phyloP scores from a whole-genome alignment of 495 filamentous ascomycete species.

The Annulohypoxylon bovei region DNA sequence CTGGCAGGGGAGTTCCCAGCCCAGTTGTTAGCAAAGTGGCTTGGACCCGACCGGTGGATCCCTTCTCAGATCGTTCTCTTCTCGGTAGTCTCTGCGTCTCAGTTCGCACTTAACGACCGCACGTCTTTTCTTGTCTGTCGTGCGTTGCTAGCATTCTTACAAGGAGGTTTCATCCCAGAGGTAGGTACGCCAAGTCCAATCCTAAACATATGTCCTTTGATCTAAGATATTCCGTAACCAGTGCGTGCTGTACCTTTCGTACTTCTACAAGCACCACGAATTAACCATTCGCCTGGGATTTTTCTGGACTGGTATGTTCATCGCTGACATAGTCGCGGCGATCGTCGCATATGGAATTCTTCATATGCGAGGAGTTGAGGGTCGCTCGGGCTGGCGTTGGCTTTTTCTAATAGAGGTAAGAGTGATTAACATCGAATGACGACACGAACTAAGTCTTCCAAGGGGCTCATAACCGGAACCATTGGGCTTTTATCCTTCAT shows the following conservation, averaged over 20 bases:
- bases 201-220: not conserved
- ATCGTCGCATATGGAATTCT: conserved; percentile 79
- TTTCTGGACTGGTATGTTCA: conserved; percentile 74
- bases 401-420: conserved; percentile 67
- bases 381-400: conserved; percentile 76
- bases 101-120: conserved; percentile 72
- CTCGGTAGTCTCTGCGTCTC: conserved; percentile 74
- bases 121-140: conserved; percentile 71
- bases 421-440: not conserved
- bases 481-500: conserved; percentile 72
- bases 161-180: conserved; percentile 75
- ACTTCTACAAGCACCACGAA: conserved; percentile 78
- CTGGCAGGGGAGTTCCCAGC: conserved; percentile 78
- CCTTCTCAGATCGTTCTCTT: conserved; percentile 82
- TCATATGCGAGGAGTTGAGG: conserved; percentile 68
- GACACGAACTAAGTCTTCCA: not conserved
- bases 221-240: conserved; percentile 4
- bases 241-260: conserved; percentile 73
- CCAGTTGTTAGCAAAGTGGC: conserved; percentile 76
- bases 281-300: conserved; percentile 62
- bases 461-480: conserved; percentile 65
- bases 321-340: conserved; percentile 71
- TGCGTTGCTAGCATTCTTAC: conserved; percentile 74
- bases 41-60: conserved; percentile 89
- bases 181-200: conserved; percentile 45